Base-by-base conservation (phyloP, 2,329 filamentous ascomycete genomes). In the Paracoccidioides brasiliensis region DNA sequence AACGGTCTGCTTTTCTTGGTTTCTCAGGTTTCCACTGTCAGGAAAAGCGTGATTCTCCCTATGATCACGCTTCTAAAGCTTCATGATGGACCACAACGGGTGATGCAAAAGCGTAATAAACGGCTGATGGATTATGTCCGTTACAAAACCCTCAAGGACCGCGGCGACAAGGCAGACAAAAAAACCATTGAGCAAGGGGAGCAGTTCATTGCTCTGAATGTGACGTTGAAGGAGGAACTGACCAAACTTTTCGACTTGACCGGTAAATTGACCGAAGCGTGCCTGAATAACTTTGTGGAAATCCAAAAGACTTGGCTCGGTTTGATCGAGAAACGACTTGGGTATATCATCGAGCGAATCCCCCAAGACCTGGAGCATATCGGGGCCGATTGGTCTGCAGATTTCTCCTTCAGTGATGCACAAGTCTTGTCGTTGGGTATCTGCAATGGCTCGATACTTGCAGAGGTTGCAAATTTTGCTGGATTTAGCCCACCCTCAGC, bases 41-140 rank as follows among this genome's bases (percentile, higher is more conserved):
- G 86, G 53, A 88, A 85, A 67, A 83, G 85, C 63, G 88, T 95
- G 51, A 88, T 95, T 59, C 85, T 90, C 61, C 91, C 89, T 0
- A 88, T 94, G 69, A 80, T 88, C 62, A 79, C 81, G 48, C 79
- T 90, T 35, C 86, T 93, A 67, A 84, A 86, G 64, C 78, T 88
- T 7, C 90, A 95, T 64, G 84, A 86, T 54, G 86, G 88, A 40
- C 90, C 91, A 1, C 87, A 90, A 51, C 80, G 90, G 57, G 85
- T 93, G 3, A 95, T 97, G 82, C 88, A 90, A 67, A 95, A 97
- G 74, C 86, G 93, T 30, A 85, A 90, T 63, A 97, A 97, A 75
- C 85, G 88, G n/a, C 80, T 94, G 12, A 75, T 91, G 14, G 90
- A 96, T 66, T 97, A 88, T 69, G 88, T 91, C 61, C 86, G 86